Conservation (phyloP, 257 asterid genomes). For the Rhazya stricta region DNA sequence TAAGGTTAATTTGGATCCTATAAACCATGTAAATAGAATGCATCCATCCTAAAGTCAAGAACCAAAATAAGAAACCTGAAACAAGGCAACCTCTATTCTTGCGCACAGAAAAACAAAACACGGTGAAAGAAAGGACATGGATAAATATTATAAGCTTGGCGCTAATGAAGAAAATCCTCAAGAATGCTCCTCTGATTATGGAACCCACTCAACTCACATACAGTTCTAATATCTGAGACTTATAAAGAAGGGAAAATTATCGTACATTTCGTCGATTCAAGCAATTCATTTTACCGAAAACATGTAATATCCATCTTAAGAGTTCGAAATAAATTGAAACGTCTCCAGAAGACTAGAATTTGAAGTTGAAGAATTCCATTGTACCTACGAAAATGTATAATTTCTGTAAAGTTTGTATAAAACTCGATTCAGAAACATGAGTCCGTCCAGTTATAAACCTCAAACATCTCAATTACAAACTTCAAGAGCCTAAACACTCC, state of each 20-base stretch:
- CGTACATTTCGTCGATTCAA: not conserved
- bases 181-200: not conserved
- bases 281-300: not conserved
- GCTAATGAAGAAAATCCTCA: not conserved
- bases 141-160: not conserved
- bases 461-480: not conserved
- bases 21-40: not conserved
- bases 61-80: not conserved
- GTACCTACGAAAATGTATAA: not conserved
- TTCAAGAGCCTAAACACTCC: constrained; percentile 13
- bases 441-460: not conserved
- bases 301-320: not conserved
- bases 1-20: not conserved
- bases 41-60: not conserved
- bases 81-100: not conserved
- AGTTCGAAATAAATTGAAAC: not conserved
- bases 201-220: not conserved
- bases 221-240: not conserved
- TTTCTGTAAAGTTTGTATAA: not conserved
- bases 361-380: not conserved
- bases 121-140: not conserved
- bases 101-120: not conserved
- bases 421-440: not conserved
- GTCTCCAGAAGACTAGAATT: not conserved
- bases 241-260: not conserved